Evolutionary conservation across 257 asterid species (phyloP).

Genomic region (Echites panduratus): DNA sequence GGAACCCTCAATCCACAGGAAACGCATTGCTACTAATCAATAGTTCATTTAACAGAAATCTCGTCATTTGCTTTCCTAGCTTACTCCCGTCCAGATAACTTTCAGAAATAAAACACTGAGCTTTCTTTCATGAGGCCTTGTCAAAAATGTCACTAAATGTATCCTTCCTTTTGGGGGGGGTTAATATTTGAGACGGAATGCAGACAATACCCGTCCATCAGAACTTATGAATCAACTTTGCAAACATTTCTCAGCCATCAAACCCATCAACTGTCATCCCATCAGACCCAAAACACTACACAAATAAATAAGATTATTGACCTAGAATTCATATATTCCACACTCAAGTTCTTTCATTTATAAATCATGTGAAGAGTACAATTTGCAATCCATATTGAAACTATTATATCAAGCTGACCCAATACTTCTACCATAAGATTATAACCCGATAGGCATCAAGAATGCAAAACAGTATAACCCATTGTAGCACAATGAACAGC

Average conservation of each 20-base stretch:
- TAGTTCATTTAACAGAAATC: background rate
- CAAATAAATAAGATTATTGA: background rate
- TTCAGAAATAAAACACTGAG: background rate
- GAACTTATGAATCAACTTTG: background rate
- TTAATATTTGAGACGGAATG: background rate
- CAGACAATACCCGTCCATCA: too few species aligned
- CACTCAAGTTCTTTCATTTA: background rate
- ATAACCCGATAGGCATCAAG: too few species aligned
- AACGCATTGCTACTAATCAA: background rate
- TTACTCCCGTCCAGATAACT: background rate
- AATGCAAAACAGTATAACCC: background rate
- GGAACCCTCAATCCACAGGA: background rate
- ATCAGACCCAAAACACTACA: background rate
- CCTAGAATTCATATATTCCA: background rate
- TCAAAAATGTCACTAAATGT: background rate
- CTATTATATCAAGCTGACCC: too few species aligned
- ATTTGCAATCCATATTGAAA: background rate
- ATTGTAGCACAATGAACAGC: background rate
- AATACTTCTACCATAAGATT: too few species aligned
- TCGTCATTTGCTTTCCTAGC: background rate
- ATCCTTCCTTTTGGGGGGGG: conserved; percentile 2
- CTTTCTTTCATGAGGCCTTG: background rate
- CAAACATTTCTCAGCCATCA: background rate
- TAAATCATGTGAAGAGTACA: background rate
- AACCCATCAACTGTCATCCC: background rate